These are phyloP conservation scores for Xylaria sp. DNA, from an alignment of 2,329 filamentous ascomycete genomes.

Conservation along the genomic window DNA sequence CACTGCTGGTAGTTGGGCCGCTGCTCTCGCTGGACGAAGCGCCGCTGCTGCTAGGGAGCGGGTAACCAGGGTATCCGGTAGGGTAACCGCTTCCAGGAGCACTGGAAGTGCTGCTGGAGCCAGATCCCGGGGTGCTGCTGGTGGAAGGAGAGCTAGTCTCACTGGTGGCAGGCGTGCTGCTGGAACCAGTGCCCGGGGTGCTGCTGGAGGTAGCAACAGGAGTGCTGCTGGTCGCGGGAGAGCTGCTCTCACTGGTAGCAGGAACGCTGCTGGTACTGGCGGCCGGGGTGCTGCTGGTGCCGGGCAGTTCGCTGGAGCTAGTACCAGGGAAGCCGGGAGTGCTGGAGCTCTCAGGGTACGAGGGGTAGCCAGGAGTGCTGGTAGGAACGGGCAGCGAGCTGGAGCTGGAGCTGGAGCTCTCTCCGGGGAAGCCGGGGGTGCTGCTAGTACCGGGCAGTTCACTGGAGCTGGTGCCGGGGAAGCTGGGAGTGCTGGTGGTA, in stretches of 20 bases:
- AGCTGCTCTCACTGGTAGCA: neutral
- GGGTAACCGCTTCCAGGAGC: constrained; percentile 21
- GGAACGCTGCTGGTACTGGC: neutral
- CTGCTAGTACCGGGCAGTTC: neutral
- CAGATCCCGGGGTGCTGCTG: neutral
- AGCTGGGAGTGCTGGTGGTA: too few relatives aligned
- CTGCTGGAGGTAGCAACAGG: neutral
- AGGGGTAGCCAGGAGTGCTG: neutral
- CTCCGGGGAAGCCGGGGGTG: neutral
- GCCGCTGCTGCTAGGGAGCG: constrained; percentile 8
- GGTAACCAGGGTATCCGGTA: constrained; percentile 15
- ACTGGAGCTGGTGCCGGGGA: neutral
- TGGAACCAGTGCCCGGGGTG: neutral
- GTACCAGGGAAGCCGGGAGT: neutral
- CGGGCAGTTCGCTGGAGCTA: neutral
- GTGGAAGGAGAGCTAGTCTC: neutral
- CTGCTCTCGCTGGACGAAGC: neutral
- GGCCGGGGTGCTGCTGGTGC: neutral
- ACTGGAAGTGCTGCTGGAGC: constrained; percentile 19
- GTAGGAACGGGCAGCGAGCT: neutral
- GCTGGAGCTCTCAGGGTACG: neutral
- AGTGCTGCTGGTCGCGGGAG: constrained; percentile 8
- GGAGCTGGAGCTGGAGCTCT: constrained; percentile 6
- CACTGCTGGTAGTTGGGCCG: neutral
- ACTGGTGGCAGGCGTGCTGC: constrained; percentile 5